These are phyloP conservation scores for Nigrograna mackinnonii DNA, from an alignment of 2,329 filamentous ascomycete genomes.

Conservation along the genomic window DNA sequence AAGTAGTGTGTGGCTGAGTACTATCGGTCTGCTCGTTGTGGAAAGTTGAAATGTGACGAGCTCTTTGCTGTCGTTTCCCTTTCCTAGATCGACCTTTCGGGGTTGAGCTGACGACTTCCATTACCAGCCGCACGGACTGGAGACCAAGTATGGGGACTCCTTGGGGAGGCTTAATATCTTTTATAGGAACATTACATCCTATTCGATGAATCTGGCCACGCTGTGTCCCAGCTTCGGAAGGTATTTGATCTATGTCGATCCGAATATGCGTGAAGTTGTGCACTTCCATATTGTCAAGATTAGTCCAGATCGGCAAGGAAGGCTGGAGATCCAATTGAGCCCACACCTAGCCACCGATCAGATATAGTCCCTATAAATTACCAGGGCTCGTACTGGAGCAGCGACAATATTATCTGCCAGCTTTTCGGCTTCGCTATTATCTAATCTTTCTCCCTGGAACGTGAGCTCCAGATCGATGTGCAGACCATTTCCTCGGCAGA, in stretches of 20 bases:
- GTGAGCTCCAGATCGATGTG: slow-evolving; percentile 30
- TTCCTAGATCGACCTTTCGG: neutral
- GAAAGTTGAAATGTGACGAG: neutral
- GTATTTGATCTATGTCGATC: too few species aligned
- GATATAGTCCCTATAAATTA: neutral
- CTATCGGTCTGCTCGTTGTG: neutral
- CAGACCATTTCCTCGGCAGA: slow-evolving; percentile 35
- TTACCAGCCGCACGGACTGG: slow-evolving; percentile 27
- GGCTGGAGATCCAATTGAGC: slow-evolving; percentile 31
- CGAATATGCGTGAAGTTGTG: slow-evolving; percentile 13
- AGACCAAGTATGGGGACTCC: slow-evolving; percentile 25
- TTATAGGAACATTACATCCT: slow-evolving; percentile 20
- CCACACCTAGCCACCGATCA: slow-evolving; percentile 34
- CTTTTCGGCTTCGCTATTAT: slow-evolving; percentile 15
- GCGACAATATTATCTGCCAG: slow-evolving; percentile 26
- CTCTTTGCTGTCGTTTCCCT: neutral
- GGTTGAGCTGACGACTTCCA: slow-evolving; percentile 16
- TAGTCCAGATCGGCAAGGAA: slow-evolving; percentile 13
- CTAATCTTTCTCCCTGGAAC: slow-evolving; percentile 24
- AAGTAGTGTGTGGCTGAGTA: neutral
- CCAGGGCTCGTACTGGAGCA: slow-evolving; percentile 28
- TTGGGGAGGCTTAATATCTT: slow-evolving; percentile 34
- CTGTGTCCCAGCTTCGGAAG: too few species aligned
- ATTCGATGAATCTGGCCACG: too few species aligned
- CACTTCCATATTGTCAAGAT: neutral